Conservation (phyloP, 1,284 basidiomycete genomes). For the Mycena sp. region DNA sequence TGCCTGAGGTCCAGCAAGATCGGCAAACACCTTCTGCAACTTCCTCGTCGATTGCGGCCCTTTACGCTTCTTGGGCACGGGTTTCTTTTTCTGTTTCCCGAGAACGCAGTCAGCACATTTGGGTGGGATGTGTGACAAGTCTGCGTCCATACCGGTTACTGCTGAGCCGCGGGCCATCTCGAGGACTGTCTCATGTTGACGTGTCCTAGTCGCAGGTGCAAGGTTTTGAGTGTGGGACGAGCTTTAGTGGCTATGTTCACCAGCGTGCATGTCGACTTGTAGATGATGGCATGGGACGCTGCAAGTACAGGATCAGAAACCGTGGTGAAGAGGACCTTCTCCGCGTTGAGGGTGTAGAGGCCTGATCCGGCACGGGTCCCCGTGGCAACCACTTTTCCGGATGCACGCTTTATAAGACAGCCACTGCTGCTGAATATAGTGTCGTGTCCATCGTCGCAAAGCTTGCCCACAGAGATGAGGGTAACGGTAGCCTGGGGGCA, state of each 20-base stretch:
- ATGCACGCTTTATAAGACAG: background rate
- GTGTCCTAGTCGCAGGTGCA: conserved; percentile 10
- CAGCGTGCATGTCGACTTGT: background rate
- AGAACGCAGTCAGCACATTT: no score
- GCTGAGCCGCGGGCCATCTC: no score
- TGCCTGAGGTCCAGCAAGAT: conserved; percentile 41
- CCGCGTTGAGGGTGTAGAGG: background rate
- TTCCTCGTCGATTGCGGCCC: conserved; percentile 32
- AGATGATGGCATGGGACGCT: background rate
- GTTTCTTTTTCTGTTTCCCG: conserved; percentile 1
- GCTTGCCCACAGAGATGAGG: no score
- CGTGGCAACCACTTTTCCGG: conserved; percentile 6
- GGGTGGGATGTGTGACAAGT: no score
- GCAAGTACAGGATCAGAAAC: background rate
- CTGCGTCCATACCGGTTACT: no score
- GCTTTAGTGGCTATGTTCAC: conserved; percentile 10
- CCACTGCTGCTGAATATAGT: background rate
- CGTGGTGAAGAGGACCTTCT: background rate
- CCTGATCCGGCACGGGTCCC: background rate
- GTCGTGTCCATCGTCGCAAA: conserved; percentile 7
- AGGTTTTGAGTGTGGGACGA: conserved; percentile 3
- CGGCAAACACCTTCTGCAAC: conserved; percentile 43
- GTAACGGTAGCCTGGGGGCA: no score
- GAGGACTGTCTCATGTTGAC: conserved; percentile 2
- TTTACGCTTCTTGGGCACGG: conserved; percentile 25